Evolutionary conservation across 192 early-diverging fungal genomes (phyloP).

Genomic region (Backusella liffmaniae): DNA sequence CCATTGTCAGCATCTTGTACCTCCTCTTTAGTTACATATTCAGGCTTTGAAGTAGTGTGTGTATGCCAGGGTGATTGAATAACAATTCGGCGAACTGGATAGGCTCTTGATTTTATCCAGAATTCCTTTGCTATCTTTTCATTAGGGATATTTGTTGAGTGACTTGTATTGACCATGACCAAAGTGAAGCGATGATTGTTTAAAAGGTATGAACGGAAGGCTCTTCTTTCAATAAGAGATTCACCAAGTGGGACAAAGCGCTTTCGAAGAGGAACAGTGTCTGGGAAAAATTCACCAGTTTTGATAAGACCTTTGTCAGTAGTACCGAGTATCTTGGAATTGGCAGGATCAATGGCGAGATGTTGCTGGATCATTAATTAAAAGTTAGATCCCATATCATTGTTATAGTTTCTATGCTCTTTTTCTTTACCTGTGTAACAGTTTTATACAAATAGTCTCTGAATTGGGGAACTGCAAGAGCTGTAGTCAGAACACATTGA

Average conservation of each 20-base stretch:
- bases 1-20: not conserved
- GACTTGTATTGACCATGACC: not conserved
- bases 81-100: not conserved
- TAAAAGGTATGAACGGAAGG: not conserved
- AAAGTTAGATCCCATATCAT: not conserved
- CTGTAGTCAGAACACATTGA: not conserved
- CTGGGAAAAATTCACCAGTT: not conserved
- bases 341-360: not conserved
- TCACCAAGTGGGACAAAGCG: not conserved
- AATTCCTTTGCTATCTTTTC: not conserved
- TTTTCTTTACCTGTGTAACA: not conserved
- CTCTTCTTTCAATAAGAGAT: not conserved
- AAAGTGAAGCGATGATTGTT: not conserved
- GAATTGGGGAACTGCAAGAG: not conserved
- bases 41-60: not conserved
- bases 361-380: not conserved
- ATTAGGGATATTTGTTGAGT: not conserved
- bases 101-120: not conserved
- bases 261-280: not conserved
- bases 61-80: conserved; percentile 1
- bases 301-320: not conserved
- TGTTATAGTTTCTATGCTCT: not conserved
- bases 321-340: conserved; percentile 3
- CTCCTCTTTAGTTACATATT: not conserved
- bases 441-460: not conserved